These are phyloP conservation scores for Sphaceloma murrayae DNA, from an alignment of 2,329 filamentous ascomycete genomes.

Conservation along the genomic window DNA sequence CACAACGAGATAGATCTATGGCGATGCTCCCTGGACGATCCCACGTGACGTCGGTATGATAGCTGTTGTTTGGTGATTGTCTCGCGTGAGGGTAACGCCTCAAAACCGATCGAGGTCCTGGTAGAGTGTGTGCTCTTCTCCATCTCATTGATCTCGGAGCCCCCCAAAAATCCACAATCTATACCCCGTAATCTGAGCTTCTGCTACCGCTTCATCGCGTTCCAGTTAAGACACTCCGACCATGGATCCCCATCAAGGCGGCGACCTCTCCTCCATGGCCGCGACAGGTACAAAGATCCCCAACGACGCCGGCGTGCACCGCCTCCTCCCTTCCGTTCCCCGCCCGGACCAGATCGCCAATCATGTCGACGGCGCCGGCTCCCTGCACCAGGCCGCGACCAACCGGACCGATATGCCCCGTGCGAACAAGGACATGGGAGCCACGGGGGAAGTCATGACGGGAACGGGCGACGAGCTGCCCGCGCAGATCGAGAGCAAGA, in stretches of 20 bases:
- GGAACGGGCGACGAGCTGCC: conserved; percentile 29
- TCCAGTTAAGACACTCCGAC: too few species aligned
- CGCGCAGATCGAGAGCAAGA: conserved; percentile 33
- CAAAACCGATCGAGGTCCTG: not conserved
- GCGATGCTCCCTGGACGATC: conserved; percentile 3
- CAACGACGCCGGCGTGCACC: conserved; percentile 38
- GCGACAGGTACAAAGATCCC: conserved; percentile 32
- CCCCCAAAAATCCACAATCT: not conserved
- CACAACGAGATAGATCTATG: too few species aligned
- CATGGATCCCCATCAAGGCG: conserved; percentile 19
- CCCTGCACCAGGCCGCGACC: conserved; percentile 33
- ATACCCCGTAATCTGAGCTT: not conserved
- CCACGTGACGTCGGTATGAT: conserved; percentile 12
- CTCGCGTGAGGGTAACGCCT: too few species aligned
- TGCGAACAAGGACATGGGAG: conserved; percentile 26
- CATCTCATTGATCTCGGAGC: not conserved
- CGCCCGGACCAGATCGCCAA: conserved; percentile 38
- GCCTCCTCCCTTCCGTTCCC: conserved; percentile 40
- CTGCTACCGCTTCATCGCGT: too few species aligned
- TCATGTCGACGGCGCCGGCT: conserved; percentile 30
- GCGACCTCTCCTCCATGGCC: conserved; percentile 32
- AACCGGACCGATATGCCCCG: conserved; percentile 41
- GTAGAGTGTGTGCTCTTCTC: not conserved
- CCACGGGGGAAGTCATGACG: conserved; percentile 30
- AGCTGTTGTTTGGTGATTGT: conserved; percentile 10